Percentiles rank a stretch among this genome's conserved stretches.
These are phyloP conservation scores for Neoboletus brunneissimus DNA, from an alignment of 768 basidiomycete genomes.

Conservation along the genomic window DNA sequence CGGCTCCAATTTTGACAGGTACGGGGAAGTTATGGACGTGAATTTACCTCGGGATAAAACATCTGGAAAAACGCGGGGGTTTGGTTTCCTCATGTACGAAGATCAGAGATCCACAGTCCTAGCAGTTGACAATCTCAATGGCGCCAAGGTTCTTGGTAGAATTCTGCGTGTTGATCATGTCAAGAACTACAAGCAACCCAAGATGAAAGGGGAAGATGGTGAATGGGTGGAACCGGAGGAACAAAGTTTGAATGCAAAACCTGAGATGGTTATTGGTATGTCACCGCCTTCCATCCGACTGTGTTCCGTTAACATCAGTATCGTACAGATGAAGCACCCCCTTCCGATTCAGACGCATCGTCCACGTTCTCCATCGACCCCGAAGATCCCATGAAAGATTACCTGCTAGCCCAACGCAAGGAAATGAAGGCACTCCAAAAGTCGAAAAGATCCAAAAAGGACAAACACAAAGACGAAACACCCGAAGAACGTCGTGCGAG, in stretches of 20 bases:
- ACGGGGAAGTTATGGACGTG: conserved; percentile 94
- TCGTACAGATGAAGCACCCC: conserved; percentile 46
- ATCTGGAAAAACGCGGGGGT: conserved; percentile 87
- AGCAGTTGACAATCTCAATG: conserved; percentile 98
- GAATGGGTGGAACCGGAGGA: conserved; percentile 84
- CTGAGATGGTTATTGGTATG: conserved; percentile 63
- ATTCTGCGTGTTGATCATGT: conserved; percentile 92
- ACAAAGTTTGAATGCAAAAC: conserved; percentile 85
- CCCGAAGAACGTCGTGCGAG: conserved; percentile 73
- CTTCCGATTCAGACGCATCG: conserved; percentile 64
- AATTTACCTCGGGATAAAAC: conserved; percentile 93
- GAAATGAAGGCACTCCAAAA: conserved; percentile 68
- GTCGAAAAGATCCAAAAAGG: conserved; percentile 58
- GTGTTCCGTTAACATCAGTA: conserved; percentile 4
- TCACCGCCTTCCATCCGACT: conserved; percentile 2
- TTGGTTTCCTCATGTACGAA: conserved; percentile 98
- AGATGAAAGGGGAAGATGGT: conserved; percentile 72
- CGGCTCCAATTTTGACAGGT: conserved; percentile 46
- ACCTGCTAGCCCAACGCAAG: conserved; percentile 69
- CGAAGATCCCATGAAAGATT: conserved; percentile 98
- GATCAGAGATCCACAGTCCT: conserved; percentile 95
- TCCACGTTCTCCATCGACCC: conserved; percentile 76
- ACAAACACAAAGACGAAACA: conserved; percentile 71
- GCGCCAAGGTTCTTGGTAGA: conserved; percentile 81
- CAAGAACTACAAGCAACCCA: conserved; percentile 88